Conservation (phyloP, 176 grass and related monocot genomes). For the Aegilops sharonensis region DNA sequence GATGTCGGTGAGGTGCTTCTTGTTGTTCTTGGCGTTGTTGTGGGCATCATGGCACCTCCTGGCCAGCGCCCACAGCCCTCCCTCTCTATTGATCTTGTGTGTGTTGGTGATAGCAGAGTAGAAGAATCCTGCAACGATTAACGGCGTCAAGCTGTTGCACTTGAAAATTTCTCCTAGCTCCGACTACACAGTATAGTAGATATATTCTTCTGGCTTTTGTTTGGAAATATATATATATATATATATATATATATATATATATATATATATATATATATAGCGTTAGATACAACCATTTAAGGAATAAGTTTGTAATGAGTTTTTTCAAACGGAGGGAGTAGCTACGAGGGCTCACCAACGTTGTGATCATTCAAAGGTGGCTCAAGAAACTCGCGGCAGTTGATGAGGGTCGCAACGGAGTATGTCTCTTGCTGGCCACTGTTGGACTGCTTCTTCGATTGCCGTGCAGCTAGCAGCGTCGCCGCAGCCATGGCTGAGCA, state of each 20-base stretch:
- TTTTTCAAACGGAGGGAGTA: too few species aligned
- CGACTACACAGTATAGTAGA: too few species aligned
- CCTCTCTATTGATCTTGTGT: slow-evolving; percentile 48
- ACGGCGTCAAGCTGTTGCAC: background rate
- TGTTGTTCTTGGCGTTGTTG: slow-evolving; percentile 44
- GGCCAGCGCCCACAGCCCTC: slow-evolving; percentile 77
- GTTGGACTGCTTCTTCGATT: slow-evolving; percentile 42
- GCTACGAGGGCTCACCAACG: slow-evolving; percentile 34
- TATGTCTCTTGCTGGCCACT: slow-evolving; percentile 53
- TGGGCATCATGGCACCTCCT: slow-evolving; percentile 70
- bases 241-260: too few species aligned
- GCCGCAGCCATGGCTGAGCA: slow-evolving; percentile 68
- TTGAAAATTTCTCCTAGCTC: too few species aligned
- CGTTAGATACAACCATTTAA: too few species aligned
- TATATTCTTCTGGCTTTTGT: too few species aligned
- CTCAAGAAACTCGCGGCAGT: slow-evolving; percentile 74
- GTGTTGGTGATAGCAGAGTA: slow-evolving; percentile 79
- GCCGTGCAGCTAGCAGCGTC: slow-evolving; percentile 53
- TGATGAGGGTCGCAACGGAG: slow-evolving; percentile 56
- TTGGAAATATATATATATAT: too few species aligned
- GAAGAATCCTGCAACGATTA: slow-evolving; percentile 58
- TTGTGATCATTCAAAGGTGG: slow-evolving; percentile 58
- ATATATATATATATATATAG: too few species aligned
- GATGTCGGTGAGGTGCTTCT: slow-evolving; percentile 88
- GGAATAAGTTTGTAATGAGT: too few species aligned